Conservation (phyloP, 768 basidiomycete genomes). For the Lepiota subincarnata region DNA sequence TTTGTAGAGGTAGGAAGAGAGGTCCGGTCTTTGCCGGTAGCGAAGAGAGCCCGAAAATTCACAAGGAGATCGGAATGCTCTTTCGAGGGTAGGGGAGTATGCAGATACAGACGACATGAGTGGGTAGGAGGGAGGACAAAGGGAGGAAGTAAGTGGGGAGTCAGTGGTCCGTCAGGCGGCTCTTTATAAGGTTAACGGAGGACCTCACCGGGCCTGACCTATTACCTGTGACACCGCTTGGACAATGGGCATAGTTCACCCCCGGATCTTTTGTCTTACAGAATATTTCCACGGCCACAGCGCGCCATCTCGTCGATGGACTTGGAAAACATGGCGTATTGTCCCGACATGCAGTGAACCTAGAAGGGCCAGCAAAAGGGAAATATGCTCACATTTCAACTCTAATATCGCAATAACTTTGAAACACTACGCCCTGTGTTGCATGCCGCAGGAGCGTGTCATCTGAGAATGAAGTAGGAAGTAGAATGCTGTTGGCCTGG, state of each 20-base stretch:
- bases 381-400: too few species aligned
- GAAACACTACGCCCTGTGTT: not conserved
- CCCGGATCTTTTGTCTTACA: not conserved
- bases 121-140: not conserved
- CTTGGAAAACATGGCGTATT: too few species aligned
- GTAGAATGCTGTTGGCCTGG: not conserved
- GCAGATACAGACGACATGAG: constrained; percentile 1
- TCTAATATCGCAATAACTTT: too few species aligned
- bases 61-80: not conserved
- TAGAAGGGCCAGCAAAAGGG: too few species aligned
- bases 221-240: constrained; percentile 1
- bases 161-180: constrained; percentile 8
- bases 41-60: not conserved
- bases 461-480: not conserved
- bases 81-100: not conserved
- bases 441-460: not conserved
- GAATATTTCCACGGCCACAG: too few species aligned
- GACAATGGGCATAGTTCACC: not conserved
- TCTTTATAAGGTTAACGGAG: constrained; percentile 2
- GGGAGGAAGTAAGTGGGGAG: constrained; percentile 10
- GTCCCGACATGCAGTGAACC: too few species aligned
- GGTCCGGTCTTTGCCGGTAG: not conserved
- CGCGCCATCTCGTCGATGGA: too few species aligned
- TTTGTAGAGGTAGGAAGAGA: not conserved
- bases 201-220: not conserved